These are phyloP conservation scores for Geranomyces michiganensis DNA, from an alignment of 192 early-diverging fungal genomes.

Conservation along the genomic window DNA sequence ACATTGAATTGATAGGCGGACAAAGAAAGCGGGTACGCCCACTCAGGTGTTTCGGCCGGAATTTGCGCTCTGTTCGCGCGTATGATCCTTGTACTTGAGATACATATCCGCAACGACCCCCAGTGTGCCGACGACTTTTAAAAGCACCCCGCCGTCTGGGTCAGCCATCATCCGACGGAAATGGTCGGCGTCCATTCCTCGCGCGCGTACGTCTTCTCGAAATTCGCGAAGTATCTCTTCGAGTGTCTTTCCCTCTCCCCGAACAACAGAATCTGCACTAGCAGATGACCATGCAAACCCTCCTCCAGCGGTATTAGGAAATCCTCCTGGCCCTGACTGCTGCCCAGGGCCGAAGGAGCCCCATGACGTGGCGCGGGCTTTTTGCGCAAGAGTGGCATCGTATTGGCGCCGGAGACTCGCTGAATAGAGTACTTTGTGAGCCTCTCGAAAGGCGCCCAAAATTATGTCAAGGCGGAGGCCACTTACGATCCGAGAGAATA, in stretches of 20 bases:
- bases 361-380: not conserved
- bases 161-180: not conserved
- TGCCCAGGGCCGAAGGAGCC: not conserved
- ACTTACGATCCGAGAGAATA: constrained; percentile 2
- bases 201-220: not conserved
- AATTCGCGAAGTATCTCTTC: not conserved
- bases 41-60: too few species aligned
- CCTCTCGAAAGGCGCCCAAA: too few species aligned
- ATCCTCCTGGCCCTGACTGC: too few species aligned
- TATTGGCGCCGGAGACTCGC: constrained; percentile 4
- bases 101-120: too few species aligned
- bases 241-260: not conserved
- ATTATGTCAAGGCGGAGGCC: too few species aligned
- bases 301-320: too few species aligned
- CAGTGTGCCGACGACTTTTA: too few species aligned
- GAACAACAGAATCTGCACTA: not conserved
- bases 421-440: not conserved
- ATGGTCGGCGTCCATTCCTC: not conserved
- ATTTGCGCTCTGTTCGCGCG: too few species aligned
- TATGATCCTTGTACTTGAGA: too few species aligned
- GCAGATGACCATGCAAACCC: too few species aligned
- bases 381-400: not conserved
- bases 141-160: not conserved
- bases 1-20: too few species aligned
- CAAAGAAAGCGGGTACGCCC: too few species aligned